Evolutionary conservation across 306 rosid species (phyloP), one percentile per base, ranked within the genome.

Genomic region (Glycine latifolia): DNA sequence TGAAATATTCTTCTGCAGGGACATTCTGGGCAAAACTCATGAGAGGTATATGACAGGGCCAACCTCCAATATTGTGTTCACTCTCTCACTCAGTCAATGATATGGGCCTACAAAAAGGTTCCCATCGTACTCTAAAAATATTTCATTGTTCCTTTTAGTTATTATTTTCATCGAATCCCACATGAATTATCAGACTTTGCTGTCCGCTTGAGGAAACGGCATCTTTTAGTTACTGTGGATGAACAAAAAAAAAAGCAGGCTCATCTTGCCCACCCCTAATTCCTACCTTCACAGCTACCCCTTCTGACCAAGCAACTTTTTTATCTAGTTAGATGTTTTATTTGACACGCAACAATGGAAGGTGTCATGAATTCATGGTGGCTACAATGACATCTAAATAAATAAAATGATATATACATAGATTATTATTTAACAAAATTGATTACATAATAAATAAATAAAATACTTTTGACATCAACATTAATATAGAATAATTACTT

Each of bases 1-100:
- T 84, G 94, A 90, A 89, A 92, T 89, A 88, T 85, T 90, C 86
- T 84, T 79, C 85, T 43, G 13, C 48, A 65, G 79, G 78, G 87
- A 89, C 90, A 87, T 85, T 83, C 20, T 48, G 67, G 85, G 79
- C 54, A 65, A 79, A 54, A 78, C 73, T 77, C 47, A 88, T 50
- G 85, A 83, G 60, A 68, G n/a, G 81, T 20, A 80, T 26, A 26
- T 73, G 88, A 85, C 59, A 80, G 83, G 46, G 65, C 61, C 81
- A 10, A 59, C 62, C 54, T 81, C 31, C 1, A 26, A 26, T 26
- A 26, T 26, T 26, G 31, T 26, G 31, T 26, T 26, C 47, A 65
- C 69, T 39, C 14, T 26, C n/a, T 26, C 37, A 20, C 35, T 71
- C 13, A 41, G 73, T 73, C 35, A 54, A 41, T 26, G 67, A 16